These are phyloP conservation scores for Talaromyces sp. DNA, from an alignment of 2,329 filamentous ascomycete species.

Conservation along the genomic window DNA sequence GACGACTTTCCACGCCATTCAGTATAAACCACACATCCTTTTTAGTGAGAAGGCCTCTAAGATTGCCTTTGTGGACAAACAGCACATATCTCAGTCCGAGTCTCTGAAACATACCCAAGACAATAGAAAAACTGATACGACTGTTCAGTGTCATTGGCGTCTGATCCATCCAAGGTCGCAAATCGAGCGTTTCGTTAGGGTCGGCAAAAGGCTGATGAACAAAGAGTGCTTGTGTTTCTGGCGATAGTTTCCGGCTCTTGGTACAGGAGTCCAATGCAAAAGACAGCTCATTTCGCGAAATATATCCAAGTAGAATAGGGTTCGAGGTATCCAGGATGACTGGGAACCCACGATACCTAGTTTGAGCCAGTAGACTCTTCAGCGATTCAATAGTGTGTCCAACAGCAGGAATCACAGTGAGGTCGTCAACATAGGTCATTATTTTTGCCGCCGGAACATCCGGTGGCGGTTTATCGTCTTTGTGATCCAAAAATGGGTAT, in stretches of 20 bases:
- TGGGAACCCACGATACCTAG: constrained; percentile 85
- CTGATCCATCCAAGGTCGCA: constrained; percentile 98
- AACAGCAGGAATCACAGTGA: constrained; percentile 78
- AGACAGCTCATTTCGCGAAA: constrained; percentile 80
- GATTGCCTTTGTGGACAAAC: constrained; percentile 72
- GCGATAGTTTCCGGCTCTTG: constrained; percentile 50
- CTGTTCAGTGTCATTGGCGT: constrained; percentile 87
- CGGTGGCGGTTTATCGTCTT: constrained; percentile 69
- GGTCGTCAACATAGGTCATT: constrained; percentile 88
- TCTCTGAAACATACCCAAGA: constrained; percentile 88
- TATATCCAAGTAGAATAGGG: constrained; percentile 82
- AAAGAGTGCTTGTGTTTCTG: constrained; percentile 76
- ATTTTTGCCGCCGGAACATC: constrained; percentile 81
- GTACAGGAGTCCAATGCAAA: constrained; percentile 68
- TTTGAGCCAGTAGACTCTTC: constrained; percentile 61
- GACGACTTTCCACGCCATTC: constrained; percentile 62
- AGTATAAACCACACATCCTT: constrained; percentile 96
- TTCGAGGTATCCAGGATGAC: constrained; percentile 73
- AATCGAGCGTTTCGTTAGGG: constrained; percentile 70
- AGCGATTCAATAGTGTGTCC: constrained; percentile 81
- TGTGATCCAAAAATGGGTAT: constrained; percentile 92
- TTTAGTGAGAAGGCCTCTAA: constrained; percentile 87
- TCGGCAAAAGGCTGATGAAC: constrained; percentile 76
- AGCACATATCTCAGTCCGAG: constrained; percentile 85
- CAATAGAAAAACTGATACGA: constrained; percentile 71